Conservation (phyloP, 345 rosid genomes). For the Rhizophora apiculata region DNA sequence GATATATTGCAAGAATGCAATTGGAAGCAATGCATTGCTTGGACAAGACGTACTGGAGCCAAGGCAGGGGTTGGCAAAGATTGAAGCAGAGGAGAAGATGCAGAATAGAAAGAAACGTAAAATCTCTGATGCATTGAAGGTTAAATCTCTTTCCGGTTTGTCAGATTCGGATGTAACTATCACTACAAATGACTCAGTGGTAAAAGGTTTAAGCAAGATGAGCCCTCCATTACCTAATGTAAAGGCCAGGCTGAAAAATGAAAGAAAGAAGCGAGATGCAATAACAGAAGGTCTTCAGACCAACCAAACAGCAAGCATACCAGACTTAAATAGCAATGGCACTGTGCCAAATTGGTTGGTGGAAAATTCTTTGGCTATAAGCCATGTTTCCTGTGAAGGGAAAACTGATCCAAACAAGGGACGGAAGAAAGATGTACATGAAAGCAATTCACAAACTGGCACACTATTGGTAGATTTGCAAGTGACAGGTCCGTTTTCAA, state of each 20-base stretch:
- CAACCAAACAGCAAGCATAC: conserved; percentile 37
- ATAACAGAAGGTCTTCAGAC: conserved; percentile 10
- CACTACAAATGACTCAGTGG: conserved; percentile 23
- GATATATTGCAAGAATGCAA: conserved; percentile 49
- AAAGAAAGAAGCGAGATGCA: conserved; percentile 17
- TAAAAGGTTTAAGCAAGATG: conserved; percentile 22
- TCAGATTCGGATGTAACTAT: conserved; percentile 38
- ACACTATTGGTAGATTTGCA: conserved; percentile 39
- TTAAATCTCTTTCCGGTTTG: conserved; percentile 34
- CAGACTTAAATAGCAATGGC: conserved; percentile 53
- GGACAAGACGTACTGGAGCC: conserved; percentile 19
- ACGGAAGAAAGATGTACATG: conserved; percentile 28
- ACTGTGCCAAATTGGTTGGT: conserved; percentile 6
- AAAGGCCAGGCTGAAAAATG: conserved; percentile 12
- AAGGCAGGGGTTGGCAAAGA: conserved; percentile 11
- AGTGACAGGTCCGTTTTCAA: conserved; percentile 36
- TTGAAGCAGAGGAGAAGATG: conserved; percentile 27
- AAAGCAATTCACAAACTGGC: conserved; percentile 22
- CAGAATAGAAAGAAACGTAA: conserved; percentile 32
- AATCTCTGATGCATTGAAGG: conserved; percentile 27
- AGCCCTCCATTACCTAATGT: conserved; percentile 20
- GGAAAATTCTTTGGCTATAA: conserved; percentile 15
- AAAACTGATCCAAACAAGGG: conserved; percentile 22
- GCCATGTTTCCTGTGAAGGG: conserved; percentile 16
- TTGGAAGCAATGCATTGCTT: conserved; percentile 22